Evolutionary conservation across 805 yeast species (phyloP).

Genomic region (Teunomyces pallodes): DNA sequence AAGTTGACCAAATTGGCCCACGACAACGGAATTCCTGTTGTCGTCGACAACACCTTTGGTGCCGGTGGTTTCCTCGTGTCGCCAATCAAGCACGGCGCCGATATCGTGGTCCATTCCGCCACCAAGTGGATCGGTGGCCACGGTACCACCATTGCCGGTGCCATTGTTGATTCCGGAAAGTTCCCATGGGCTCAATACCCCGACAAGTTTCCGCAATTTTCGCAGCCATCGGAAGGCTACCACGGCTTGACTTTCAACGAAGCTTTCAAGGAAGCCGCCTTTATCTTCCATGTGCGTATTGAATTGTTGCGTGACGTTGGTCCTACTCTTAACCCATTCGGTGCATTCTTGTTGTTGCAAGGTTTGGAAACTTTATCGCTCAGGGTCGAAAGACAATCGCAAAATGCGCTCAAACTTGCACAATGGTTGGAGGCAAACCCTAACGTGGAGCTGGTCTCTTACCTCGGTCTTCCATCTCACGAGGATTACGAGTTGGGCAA

Average conservation of each 20-base stretch:
- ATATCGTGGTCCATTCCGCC: constrained; percentile 89
- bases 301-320: constrained; percentile 92
- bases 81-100: constrained; percentile 89
- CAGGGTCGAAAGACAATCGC: constrained; percentile 89
- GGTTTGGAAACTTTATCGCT: constrained; percentile 93
- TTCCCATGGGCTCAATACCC: constrained; percentile 89
- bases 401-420: constrained; percentile 80
- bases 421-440: constrained; percentile 67
- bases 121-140: constrained; percentile 99
- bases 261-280: constrained; percentile 77
- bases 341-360: constrained; percentile 78
- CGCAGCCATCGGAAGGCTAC: constrained; percentile 88
- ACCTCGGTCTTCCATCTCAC: constrained; percentile 82
- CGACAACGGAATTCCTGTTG: constrained; percentile 82
- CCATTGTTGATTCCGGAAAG: constrained; percentile 83
- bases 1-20: constrained; percentile 74
- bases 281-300: constrained; percentile 73
- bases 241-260: constrained; percentile 85
- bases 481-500: constrained; percentile 78
- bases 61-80: constrained; percentile 88
- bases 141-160: constrained; percentile 93
- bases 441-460: constrained; percentile 85
- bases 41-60: constrained; percentile 95
- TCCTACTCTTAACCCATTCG: constrained; percentile 85
- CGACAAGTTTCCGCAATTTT: constrained; percentile 86